phyloP scores from a whole-genome alignment of 1,284 basidiomycete genomes.

The Acaromyces ingoldii region DNA sequence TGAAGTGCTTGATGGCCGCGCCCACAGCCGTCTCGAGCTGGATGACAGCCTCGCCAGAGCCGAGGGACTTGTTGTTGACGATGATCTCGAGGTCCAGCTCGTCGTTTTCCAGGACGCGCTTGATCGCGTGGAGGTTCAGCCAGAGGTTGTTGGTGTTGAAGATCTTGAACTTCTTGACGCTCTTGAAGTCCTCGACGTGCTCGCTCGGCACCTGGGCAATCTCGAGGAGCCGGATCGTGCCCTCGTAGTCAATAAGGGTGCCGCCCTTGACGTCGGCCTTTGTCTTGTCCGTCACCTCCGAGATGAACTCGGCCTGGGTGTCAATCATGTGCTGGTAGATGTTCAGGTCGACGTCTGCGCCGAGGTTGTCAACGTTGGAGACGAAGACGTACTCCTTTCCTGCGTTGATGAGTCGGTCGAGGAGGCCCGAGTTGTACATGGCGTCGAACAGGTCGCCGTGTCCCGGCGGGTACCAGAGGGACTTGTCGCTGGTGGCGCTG shows the following conservation, averaged over 20 bases:
- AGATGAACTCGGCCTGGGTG: conserved; percentile 52
- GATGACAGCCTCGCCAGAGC: conserved; percentile 67
- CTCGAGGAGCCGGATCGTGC: conserved; percentile 87
- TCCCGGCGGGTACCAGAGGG: conserved; percentile 88
- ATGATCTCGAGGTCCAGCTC: conserved; percentile 81
- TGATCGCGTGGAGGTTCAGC: conserved; percentile 85
- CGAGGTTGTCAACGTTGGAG: conserved; percentile 98
- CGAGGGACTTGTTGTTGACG: conserved; percentile 75
- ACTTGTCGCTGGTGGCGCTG: conserved; percentile 83
- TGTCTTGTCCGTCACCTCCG: conserved; percentile 91
- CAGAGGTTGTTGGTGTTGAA: conserved; percentile 85
- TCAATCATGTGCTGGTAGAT: conserved; percentile 59
- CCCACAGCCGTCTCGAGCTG: conserved; percentile 97
- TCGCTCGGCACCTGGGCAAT: conserved; percentile 97
- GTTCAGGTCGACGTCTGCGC: conserved; percentile 76
- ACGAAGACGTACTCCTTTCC: conserved; percentile 99
- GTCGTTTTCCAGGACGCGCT: conserved; percentile 84
- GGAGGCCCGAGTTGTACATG: conserved; percentile 85
- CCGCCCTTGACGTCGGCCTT: conserved; percentile 99
- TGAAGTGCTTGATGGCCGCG: conserved; percentile 97
- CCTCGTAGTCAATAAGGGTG: conserved; percentile 89
- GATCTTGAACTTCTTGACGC: conserved; percentile 58
- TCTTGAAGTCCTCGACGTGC: conserved; percentile 98
- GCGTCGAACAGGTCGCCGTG: conserved; percentile 97
- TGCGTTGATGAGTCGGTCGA: conserved; percentile 87